These are phyloP conservation scores for Panaeolus cyanescens DNA, from an alignment of 768 basidiomycete species.

Conservation along the genomic window DNA sequence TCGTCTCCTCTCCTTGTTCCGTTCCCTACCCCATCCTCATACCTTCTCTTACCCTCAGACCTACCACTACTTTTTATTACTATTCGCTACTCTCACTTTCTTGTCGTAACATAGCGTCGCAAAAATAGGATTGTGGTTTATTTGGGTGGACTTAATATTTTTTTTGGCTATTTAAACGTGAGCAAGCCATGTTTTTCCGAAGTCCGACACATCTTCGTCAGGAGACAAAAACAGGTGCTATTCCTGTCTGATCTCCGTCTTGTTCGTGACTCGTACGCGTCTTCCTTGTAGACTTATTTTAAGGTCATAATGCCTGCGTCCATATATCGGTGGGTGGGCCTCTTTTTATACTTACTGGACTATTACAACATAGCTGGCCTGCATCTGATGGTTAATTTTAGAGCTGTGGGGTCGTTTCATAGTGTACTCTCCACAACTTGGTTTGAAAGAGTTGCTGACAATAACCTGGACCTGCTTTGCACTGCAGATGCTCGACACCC, in stretches of 20 bases:
- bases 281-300: neutral
- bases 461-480: too few species aligned
- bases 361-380: too few species aligned
- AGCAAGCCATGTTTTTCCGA: neutral
- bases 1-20: conserved; percentile 16
- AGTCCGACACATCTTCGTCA: neutral
- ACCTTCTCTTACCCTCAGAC: conserved; percentile 13
- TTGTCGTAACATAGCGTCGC: neutral
- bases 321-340: too few species aligned
- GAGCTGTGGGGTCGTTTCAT: too few species aligned
- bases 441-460: too few species aligned
- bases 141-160: neutral
- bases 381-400: too few species aligned
- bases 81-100: neutral
- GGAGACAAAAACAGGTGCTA: neutral
- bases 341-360: too few species aligned
- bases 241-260: neutral
- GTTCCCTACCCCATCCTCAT: conserved; percentile 22
- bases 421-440: too few species aligned
- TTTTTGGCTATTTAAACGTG: neutral
- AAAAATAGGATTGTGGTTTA: conserved; percentile 1
- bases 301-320: too few species aligned
- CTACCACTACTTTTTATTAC: neutral
- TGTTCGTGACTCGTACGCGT: neutral
- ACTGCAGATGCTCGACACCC: neutral